phyloP scores from a whole-genome alignment of 2,329 filamentous ascomycete genomes.

The Aspergillus sp. region DNA sequence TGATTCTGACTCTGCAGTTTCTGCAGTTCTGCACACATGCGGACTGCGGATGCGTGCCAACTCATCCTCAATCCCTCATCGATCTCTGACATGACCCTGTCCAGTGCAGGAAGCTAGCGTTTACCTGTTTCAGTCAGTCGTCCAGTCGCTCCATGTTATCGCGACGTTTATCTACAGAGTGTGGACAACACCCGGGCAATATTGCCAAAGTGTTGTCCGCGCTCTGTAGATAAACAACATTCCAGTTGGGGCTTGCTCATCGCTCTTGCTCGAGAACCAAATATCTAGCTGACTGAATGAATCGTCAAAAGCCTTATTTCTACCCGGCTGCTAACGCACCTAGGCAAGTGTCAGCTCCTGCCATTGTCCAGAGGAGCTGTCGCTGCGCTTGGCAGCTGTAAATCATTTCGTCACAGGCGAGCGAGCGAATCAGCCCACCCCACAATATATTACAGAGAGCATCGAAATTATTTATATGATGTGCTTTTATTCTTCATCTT shows the following conservation, averaged over 20 bases:
- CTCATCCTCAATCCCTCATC: constrained; percentile 29
- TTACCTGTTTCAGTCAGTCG: neutral
- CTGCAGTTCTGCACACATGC: neutral
- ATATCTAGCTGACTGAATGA: neutral
- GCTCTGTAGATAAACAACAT: too few relatives aligned
- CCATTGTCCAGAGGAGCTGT: neutral
- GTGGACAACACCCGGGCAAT: too few relatives aligned
- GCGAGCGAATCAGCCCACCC: neutral
- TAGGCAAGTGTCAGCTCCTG: neutral
- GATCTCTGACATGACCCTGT: neutral
- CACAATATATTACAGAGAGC: neutral
- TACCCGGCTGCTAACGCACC: neutral
- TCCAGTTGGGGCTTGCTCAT: too few relatives aligned
- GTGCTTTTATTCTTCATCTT: neutral
- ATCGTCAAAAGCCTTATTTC: neutral
- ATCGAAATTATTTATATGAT: neutral
- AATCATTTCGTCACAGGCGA: constrained; percentile 10
- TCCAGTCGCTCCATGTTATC: too few relatives aligned
- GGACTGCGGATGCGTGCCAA: constrained; percentile 23
- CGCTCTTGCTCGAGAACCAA: neutral
- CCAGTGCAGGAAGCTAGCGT: neutral
- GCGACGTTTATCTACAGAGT: too few relatives aligned
- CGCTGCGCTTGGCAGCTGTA: constrained; percentile 2
- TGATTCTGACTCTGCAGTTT: constrained; percentile 26
- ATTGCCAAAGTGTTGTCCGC: too few relatives aligned